Evolutionary conservation across 441 rosid species (phyloP).

Genomic region (Euphorbia corollata): DNA sequence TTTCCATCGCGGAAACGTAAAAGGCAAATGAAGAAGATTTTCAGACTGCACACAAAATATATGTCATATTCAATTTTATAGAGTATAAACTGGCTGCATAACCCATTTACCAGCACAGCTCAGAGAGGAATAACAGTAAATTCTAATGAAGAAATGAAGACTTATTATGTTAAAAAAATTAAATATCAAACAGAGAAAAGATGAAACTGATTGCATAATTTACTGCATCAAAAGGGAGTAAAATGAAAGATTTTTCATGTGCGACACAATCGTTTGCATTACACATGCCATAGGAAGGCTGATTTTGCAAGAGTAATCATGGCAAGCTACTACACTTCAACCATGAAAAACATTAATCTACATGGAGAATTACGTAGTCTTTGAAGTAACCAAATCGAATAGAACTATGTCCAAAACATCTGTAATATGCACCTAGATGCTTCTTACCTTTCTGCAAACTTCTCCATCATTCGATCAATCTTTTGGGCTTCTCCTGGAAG

Average conservation of each 20-base stretch:
- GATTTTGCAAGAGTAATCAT: not conserved
- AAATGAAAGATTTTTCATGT: not conserved
- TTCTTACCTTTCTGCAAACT: slow-evolving; percentile 92
- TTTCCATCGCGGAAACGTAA: not conserved
- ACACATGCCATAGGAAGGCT: not conserved
- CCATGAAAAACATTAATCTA: not conserved
- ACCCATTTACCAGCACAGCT: not conserved
- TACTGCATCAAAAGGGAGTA: not conserved
- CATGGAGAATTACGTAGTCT: too few relatives aligned
- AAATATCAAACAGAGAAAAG: not conserved
- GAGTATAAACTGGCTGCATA: not conserved
- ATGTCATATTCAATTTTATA: not conserved
- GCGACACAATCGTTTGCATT: not conserved
- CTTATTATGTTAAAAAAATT: not conserved
- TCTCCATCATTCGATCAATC: slow-evolving; percentile 99
- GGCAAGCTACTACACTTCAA: slow-evolving; percentile 1
- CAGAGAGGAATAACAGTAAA: not conserved
- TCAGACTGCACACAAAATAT: not conserved
- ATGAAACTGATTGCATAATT: not conserved
- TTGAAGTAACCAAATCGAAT: too few relatives aligned
- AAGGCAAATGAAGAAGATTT: not conserved
- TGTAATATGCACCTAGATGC: not conserved
- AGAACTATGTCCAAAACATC: not conserved
- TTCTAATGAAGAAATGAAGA: not conserved
- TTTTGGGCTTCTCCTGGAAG: slow-evolving; percentile 99